Percentiles rank a stretch among this genome's conserved stretches.
Evolutionary conservation across 345 rosid genomes (phyloP).

Genomic region (Eucalyptus caleyi): DNA sequence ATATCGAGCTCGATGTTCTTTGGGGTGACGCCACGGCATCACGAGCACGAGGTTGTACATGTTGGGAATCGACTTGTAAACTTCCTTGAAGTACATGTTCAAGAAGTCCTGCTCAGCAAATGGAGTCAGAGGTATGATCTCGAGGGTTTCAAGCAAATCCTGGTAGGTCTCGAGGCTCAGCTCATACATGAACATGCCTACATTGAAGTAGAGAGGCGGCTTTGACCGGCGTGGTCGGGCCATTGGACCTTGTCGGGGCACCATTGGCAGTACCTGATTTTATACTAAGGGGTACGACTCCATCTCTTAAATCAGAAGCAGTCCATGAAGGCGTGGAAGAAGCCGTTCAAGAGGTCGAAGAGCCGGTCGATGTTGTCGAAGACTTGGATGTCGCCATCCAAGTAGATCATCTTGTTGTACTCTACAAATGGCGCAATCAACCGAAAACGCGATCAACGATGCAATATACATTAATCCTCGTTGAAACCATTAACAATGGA

Average conservation of each 20-base stretch:
- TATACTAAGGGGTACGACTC: conserved; percentile 22
- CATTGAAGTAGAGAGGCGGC: conserved; percentile 37
- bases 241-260: conserved; percentile 25
- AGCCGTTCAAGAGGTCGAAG: conserved; percentile 8
- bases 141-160: conserved; percentile 13
- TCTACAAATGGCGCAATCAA: conserved; percentile 9
- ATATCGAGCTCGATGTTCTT: conserved; percentile 10
- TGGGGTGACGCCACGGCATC: conserved; percentile 40
- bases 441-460: neutral
- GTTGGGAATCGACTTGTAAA: conserved; percentile 15
- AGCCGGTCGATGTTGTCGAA: conserved; percentile 23
- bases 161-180: conserved; percentile 15
- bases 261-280: conserved; percentile 37
- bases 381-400: conserved; percentile 28
- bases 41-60: conserved; percentile 32
- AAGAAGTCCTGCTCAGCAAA: conserved; percentile 54
- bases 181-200: conserved; percentile 36
- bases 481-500: too few species aligned
- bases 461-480: neutral
- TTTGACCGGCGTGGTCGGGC: conserved; percentile 12
- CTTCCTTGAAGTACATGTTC: conserved; percentile 29
- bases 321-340: conserved; percentile 36
- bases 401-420: conserved; percentile 17
- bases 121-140: conserved; percentile 20
- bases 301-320: conserved; percentile 42